phyloP scores from a whole-genome alignment of 139 green algal species.

The Chlorella sp. region DNA sequence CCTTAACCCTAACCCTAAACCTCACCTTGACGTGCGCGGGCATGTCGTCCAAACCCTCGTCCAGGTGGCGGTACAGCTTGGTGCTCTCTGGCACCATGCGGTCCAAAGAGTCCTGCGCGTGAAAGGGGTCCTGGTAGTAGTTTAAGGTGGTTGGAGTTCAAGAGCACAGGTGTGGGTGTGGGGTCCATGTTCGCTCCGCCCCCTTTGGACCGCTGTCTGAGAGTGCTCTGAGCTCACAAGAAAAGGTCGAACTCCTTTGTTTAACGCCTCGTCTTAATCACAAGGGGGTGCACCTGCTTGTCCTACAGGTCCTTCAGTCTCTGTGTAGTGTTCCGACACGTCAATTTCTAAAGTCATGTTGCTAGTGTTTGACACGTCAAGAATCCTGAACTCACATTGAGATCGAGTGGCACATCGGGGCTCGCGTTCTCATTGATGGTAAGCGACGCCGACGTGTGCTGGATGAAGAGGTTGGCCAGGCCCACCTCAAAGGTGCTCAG shows the following conservation, averaged over 20 bases:
- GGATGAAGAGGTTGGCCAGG: slow-evolving; percentile 12
- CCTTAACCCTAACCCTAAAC: neutral
- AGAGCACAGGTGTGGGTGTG: neutral
- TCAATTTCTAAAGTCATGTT: no score
- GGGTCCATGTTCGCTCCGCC: neutral
- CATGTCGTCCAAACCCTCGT: slow-evolving; percentile 80
- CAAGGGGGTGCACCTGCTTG: no score
- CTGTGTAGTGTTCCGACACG: no score
- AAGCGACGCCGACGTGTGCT: slow-evolving; percentile 57
- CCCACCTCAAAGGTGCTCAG: neutral
- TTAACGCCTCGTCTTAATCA: no score
- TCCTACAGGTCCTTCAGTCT: no score
- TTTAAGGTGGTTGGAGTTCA: neutral
- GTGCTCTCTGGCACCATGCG: slow-evolving; percentile 59
- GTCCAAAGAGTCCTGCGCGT: slow-evolving; percentile 57
- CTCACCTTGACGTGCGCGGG: slow-evolving; percentile 66
- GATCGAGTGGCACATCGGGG: slow-evolving; percentile 52
- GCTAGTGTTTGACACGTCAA: no score
- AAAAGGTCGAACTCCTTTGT: no score
- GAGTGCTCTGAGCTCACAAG: neutral
- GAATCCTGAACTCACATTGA: no score
- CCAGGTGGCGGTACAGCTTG: slow-evolving; percentile 57
- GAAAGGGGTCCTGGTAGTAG: neutral
- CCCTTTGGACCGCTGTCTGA: neutral
- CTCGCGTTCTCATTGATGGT: slow-evolving; percentile 65